Evolutionary conservation across 768 basidiomycete genomes (phyloP).

Genomic region (Leccinum obscurum): DNA sequence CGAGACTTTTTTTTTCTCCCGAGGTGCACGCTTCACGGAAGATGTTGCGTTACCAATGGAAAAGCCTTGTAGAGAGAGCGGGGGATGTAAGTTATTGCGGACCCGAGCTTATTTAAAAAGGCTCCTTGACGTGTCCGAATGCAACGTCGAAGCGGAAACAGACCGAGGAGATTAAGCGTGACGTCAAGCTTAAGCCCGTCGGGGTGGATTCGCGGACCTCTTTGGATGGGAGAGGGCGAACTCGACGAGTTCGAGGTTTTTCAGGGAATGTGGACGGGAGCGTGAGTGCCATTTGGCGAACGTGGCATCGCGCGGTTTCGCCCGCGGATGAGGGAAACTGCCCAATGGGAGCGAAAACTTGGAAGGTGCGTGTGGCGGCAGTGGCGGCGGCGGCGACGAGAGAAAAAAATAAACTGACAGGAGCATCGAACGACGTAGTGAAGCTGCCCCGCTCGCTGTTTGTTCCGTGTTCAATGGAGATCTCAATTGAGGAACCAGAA

Average conservation of each 20-base stretch:
- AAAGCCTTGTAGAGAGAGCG: conserved; percentile 2
- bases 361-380: not conserved
- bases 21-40: conserved; percentile 26
- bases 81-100: not conserved
- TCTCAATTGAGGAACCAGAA: not conserved
- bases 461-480: not conserved
- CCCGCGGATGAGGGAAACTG: not conserved
- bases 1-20: conserved; percentile 12
- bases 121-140: conserved; percentile 16
- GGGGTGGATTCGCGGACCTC: not conserved
- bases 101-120: conserved; percentile 11
- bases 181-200: not conserved
- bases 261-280: not conserved
- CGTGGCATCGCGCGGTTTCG: not conserved
- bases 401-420: not conserved
- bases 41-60: conserved; percentile 16
- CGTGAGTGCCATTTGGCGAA: not conserved
- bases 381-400: conserved; percentile 10
- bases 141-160: not conserved
- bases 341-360: too few species aligned
- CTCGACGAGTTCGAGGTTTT: not conserved
- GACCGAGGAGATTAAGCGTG: conserved; percentile 11
- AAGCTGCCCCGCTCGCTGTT: not conserved
- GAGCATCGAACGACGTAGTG: not conserved
- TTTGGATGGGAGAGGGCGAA: not conserved